These are phyloP conservation scores for Phytophthora multivora DNA, from an alignment of 352 stramenopile species.

Conservation along the genomic window DNA sequence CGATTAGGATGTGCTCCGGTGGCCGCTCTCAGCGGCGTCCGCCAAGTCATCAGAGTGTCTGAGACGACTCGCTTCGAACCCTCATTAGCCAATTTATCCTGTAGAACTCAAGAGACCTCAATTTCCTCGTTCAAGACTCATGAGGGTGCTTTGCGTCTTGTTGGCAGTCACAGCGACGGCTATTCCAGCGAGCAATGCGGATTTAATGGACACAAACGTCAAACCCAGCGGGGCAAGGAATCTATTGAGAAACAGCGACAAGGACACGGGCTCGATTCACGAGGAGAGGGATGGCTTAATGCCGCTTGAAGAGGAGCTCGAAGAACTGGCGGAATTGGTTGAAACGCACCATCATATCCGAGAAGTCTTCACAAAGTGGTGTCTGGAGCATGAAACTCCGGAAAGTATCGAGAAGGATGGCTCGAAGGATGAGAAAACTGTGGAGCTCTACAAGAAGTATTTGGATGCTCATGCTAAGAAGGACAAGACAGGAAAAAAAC, in stretches of 20 bases:
- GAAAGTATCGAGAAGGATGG: not conserved
- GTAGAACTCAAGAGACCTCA: not conserved
- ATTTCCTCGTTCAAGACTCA: not conserved
- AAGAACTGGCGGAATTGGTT: conserved; percentile 8
- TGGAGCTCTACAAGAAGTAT: conserved; percentile 7
- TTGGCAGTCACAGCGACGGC: not conserved
- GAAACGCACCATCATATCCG: conserved; percentile 9
- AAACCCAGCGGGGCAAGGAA: not conserved
- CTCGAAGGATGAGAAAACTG: not conserved
- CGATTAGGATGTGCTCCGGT: conserved; percentile 6
- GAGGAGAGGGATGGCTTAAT: conserved; percentile 12
- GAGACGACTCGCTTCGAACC: not conserved
- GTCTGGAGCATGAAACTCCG: conserved; percentile 3
- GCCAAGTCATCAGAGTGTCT: no score
- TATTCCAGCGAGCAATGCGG: not conserved
- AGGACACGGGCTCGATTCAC: not conserved
- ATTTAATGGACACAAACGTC: no score
- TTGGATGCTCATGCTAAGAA: not conserved
- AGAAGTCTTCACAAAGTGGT: conserved; percentile 16
- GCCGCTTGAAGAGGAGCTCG: conserved; percentile 1
- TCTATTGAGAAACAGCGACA: not conserved
- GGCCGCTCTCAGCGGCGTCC: conserved; percentile 4
- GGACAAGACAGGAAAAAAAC: not conserved
- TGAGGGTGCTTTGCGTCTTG: not conserved
- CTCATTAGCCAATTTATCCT: conserved; percentile 6